Base-by-base conservation (phyloP, 2,329 filamentous ascomycete genomes). In the Calonectria pseudoturangicola region DNA sequence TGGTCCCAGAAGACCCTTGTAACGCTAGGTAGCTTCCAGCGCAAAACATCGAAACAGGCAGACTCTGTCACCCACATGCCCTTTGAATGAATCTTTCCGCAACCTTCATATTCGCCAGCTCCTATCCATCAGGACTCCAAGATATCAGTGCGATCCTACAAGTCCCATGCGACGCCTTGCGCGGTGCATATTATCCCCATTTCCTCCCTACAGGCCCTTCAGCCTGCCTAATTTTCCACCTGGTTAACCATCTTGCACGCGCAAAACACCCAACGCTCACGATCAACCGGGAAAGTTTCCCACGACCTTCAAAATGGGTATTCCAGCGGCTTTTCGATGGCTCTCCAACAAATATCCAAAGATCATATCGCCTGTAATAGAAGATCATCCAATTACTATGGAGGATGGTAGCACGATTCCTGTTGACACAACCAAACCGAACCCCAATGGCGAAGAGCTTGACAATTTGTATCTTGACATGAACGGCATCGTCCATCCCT, bases 401-500 rank as follows among this genome's bases (percentile, higher is more conserved):
- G 89, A 90, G 12, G 95, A 98, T 89, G 96, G 95, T 77, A 90
- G 93, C 51, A 89, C 91, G 77, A 93, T 98, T 71, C 97, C 97
- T 2, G 91, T 98, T 73, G 95, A 99, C 82, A 92, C 92, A 13
- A 95, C 93, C 8, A 88, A 91, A 47, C 92, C 95, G 7, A 99
- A 99, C 82, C 97, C 97, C 3, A 99, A 99, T 85, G 95, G 95
- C 83, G 96, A 98, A 86, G 97, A 99, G 84, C 94, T 98, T 81
- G 96, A 99, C 86, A 99, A 99, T 81, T 88, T 99, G 7, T 99
- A 99, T 82, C 91, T 99, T 75, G 97, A 99, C 82, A 98, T 99
- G 96, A 99, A 99, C 85, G 97, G 97, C 83, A 99, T 99, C 77
- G 97, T 99, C 45, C 97, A 99, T 87, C 97, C 97, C 39, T 99